phyloP scores from a whole-genome alignment of 2,329 filamentous ascomycete species.

The Corynespora cassiicola region DNA sequence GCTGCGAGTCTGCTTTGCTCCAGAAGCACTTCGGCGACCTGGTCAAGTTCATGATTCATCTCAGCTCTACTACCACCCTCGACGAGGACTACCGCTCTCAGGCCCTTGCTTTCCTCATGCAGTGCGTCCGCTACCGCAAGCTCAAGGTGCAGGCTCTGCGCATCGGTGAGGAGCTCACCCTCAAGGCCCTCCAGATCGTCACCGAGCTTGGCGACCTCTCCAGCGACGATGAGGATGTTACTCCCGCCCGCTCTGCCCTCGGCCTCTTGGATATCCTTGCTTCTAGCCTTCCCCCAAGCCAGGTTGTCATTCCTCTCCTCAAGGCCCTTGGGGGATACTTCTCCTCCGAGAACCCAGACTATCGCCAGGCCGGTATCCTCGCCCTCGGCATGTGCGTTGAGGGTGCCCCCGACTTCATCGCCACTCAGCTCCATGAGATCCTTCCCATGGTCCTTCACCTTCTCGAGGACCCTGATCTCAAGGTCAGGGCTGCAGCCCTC shows the following conservation, averaged over 20 bases:
- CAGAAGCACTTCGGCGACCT: conserved; percentile 88
- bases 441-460: conserved; percentile 85
- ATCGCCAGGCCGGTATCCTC: conserved; percentile 88
- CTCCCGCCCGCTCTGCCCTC: conserved; percentile 83
- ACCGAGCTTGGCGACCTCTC: conserved; percentile 82
- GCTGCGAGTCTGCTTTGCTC: conserved; percentile 84
- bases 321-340: conserved; percentile 86
- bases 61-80: conserved; percentile 76
- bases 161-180: conserved; percentile 85
- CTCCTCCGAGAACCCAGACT: conserved; percentile 73
- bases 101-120: conserved; percentile 91
- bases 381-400: conserved; percentile 94
- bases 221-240: conserved; percentile 80
- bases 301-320: conserved; percentile 91
- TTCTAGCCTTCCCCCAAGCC: conserved; percentile 86
- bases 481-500: conserved; percentile 85
- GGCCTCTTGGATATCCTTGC: conserved; percentile 89
- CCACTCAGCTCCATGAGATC: conserved; percentile 85
- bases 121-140: conserved; percentile 88
- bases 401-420: conserved; percentile 96
- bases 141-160: conserved; percentile 93
- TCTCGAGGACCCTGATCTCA: conserved; percentile 81
- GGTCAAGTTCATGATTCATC: conserved; percentile 90
- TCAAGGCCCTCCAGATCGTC: conserved; percentile 86
- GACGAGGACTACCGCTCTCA: conserved; percentile 89